These are phyloP conservation scores for Backusella sp. DNA, from an alignment of 192 early-diverging fungal genomes.

Conservation along the genomic window DNA sequence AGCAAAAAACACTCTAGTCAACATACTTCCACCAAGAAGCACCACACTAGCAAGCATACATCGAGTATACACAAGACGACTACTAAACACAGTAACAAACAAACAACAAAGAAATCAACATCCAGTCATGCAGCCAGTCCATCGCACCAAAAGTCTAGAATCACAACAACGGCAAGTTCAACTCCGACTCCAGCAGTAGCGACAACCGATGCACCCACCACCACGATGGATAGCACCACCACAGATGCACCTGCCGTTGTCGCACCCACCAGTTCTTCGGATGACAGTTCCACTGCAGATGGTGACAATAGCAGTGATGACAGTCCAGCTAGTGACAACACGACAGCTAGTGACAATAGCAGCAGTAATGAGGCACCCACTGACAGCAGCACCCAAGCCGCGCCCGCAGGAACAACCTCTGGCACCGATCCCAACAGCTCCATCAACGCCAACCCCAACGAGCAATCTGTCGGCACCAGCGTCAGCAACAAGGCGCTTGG, in stretches of 20 bases:
- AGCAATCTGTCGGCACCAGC: not conserved
- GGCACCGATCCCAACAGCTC: not conserved
- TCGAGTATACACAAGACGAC: not conserved
- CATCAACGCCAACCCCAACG: not conserved
- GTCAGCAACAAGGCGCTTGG: constrained; percentile 27
- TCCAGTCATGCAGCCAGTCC: not conserved
- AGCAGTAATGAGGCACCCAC: constrained; percentile 3
- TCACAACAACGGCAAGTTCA: not conserved
- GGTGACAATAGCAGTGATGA: not conserved
- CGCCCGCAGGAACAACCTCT: not conserved
- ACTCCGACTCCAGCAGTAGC: not conserved
- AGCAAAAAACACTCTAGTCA: not conserved
- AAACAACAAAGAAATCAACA: constrained; percentile 12
- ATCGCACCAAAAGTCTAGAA: constrained; percentile 19
- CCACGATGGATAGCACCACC: not conserved
- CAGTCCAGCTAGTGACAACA: too few relatives aligned
- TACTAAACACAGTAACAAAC: constrained; percentile 4
- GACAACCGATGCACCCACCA: not conserved
- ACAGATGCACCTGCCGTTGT: not conserved
- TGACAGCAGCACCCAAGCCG: not conserved
- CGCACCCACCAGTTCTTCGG: not conserved
- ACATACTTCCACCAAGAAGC: not conserved
- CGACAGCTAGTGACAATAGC: not conserved
- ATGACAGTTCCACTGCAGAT: not conserved
- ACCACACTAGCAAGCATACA: not conserved